Percentiles rank a stretch among this genome's conserved stretches.
phyloP scores from a whole-genome alignment of 306 rosid genomes.

The Styphnolobium japonicum region DNA sequence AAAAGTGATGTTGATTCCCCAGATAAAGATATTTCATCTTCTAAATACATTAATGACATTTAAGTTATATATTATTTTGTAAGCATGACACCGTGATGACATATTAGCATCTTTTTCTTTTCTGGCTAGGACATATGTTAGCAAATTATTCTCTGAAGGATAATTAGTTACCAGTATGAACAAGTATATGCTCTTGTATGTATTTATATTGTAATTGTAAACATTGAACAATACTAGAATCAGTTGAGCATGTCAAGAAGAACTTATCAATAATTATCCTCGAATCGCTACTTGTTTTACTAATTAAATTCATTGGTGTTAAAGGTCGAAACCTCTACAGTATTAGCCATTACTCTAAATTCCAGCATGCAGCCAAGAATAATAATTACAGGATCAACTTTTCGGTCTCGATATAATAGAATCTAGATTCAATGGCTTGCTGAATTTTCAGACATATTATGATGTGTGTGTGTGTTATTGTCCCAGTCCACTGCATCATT shows the following conservation, averaged over 20 bases:
- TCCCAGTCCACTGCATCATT: not conserved
- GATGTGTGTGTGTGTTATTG: not conserved
- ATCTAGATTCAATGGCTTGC: not conserved
- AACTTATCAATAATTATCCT: not conserved
- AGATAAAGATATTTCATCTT: conserved; percentile 34
- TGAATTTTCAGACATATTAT: not conserved
- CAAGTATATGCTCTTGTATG: not conserved
- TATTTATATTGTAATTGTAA: not conserved
- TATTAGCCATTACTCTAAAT: not conserved
- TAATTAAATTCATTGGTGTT: not conserved
- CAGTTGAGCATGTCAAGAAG: not conserved
- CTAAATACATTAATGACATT: not conserved
- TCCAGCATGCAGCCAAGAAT: not conserved
- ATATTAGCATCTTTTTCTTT: not conserved
- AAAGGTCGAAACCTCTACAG: not conserved
- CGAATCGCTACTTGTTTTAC: not conserved
- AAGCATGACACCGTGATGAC: conserved; percentile 54
- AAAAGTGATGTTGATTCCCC: conserved; percentile 39
- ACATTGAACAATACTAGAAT: not conserved
- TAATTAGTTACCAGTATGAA: not conserved
- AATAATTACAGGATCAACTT: not conserved
- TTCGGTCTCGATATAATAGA: not conserved
- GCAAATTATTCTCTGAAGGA: not conserved
- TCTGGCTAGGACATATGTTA: not conserved
- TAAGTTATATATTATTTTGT: conserved; percentile 8